These are phyloP conservation scores for Sisymbrium altissimum DNA, from an alignment of 345 rosid species.

Conservation along the genomic window DNA sequence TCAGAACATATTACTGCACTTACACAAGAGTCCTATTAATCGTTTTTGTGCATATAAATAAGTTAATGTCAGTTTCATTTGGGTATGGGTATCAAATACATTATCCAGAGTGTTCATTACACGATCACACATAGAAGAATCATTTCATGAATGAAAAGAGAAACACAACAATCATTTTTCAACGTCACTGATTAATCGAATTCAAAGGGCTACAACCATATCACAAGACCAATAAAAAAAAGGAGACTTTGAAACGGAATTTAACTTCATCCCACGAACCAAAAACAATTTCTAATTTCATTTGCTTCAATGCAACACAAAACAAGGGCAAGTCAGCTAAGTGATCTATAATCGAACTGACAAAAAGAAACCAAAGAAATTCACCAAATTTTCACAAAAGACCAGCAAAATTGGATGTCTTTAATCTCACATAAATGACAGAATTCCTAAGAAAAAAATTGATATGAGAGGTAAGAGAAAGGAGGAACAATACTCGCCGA, in stretches of 20 bases:
- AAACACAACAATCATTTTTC: neutral
- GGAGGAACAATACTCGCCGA: slow-evolving; percentile 50
- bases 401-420: neutral
- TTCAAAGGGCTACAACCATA: neutral
- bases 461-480: slow-evolving; percentile 4
- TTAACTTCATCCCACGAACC: neutral
- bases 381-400: neutral
- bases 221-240: neutral
- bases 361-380: neutral
- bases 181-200: neutral
- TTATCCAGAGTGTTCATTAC: neutral
- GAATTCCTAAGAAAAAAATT: no score
- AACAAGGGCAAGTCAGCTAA: neutral
- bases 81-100: neutral
- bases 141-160: no score
- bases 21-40: neutral
- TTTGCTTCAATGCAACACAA: neutral
- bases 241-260: neutral
- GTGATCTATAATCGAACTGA: neutral
- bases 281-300: neutral
- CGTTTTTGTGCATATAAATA: neutral
- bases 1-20: slow-evolving; percentile 18
- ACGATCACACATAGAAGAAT: neutral
- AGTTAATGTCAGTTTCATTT: neutral
- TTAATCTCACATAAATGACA: neutral